A percentile compares a stretch with the other conserved stretches of the same genome.
phyloP scores from a whole-genome alignment of 1,284 basidiomycete species.

The Vanrija pseudolonga region DNA sequence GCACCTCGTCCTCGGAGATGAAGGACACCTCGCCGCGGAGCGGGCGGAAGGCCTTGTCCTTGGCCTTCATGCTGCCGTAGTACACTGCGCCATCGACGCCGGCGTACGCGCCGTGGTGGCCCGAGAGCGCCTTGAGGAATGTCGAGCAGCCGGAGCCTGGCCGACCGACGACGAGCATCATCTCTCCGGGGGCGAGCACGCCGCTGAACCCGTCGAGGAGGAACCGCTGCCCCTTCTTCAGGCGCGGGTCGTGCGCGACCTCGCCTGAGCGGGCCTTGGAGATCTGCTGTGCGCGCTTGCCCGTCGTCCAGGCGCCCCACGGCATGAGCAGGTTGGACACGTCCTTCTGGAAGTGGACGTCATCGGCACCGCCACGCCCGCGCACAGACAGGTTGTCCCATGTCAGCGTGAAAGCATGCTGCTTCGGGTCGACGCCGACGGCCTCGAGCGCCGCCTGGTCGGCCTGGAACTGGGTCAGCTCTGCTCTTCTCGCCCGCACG shows the following conservation, averaged over 20 bases:
- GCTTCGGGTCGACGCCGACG: slow-evolving; percentile 3
- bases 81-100: slow-evolving; percentile 49
- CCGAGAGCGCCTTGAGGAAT: slow-evolving; percentile 51
- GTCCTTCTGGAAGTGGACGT: slow-evolving; percentile 37
- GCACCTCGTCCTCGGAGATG: slow-evolving; percentile 44
- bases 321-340: slow-evolving; percentile 35
- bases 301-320: slow-evolving; percentile 17
- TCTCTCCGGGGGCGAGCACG: slow-evolving; percentile 41
- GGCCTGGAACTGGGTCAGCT: neutral
- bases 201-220: slow-evolving; percentile 39
- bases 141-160: slow-evolving; percentile 52
- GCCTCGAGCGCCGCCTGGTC: slow-evolving; percentile 6
- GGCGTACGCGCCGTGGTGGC: slow-evolving; percentile 47
- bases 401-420: slow-evolving; percentile 25
- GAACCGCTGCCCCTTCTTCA: slow-evolving; percentile 39
- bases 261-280: too few species aligned
- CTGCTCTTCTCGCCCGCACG: too few species aligned
- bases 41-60: slow-evolving; percentile 7
- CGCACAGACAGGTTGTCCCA: slow-evolving; percentile 36
- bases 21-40: slow-evolving; percentile 22
- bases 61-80: slow-evolving; percentile 43
- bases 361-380: slow-evolving; percentile 36
- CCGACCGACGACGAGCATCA: slow-evolving; percentile 47
- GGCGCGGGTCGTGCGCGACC: slow-evolving; percentile 12
- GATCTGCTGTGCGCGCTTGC: slow-evolving; percentile 1